Base-by-base conservation (phyloP, 176 grass and related monocot genomes). In the Secale cereale region DNA sequence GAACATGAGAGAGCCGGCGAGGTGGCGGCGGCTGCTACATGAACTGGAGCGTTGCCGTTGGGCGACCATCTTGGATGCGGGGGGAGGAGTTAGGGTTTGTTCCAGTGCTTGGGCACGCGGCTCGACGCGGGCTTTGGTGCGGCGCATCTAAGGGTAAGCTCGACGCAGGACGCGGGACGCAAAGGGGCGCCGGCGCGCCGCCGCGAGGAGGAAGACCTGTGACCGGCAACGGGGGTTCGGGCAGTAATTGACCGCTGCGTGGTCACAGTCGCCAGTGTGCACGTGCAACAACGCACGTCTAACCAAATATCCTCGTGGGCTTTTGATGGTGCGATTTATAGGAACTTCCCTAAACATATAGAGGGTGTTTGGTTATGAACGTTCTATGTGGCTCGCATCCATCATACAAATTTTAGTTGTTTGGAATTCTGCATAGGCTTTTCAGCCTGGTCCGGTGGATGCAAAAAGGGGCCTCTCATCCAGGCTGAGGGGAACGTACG, bases 131-230 rank as follows among this genome's bases (percentile, higher is more conserved):
- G 82, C 89, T 90, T 89, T 88, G 43, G 75, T 27, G 8, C 89
- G 85, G 76, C 89, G 89, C 94, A 97, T 93, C 77, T 41, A 57
- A 71, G 59, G 62, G 22, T 13, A 16, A 82, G 37, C 65, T 76
- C 76, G 30, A 20, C 10, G 60, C 12, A 70, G 59, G 72, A 79
- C 73, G 63, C 83, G 73, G n/a, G n/a, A 82, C 88, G 84, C 27
- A 78, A 85, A 70, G 23, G 68, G 78, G 20, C 59, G 48, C 86
- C 87, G 82, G 77, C 77, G 87, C 37, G 73, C 62, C 62, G 72
- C 31, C 50, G 61, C 43, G 78, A 64, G 41, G 36, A 26, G 46
- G 31, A 68, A 43, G 39, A 41, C 39, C 75, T 82, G 88, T 70
- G 79, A 56, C 29, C 81, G 65, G 19, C 2, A 57, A 11, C 48